A percentile compares a stretch with the other conserved stretches of the same genome.
Evolutionary conservation across 148 eudicot species (phyloP).

Genomic region (Hydrangea macrophylla): DNA sequence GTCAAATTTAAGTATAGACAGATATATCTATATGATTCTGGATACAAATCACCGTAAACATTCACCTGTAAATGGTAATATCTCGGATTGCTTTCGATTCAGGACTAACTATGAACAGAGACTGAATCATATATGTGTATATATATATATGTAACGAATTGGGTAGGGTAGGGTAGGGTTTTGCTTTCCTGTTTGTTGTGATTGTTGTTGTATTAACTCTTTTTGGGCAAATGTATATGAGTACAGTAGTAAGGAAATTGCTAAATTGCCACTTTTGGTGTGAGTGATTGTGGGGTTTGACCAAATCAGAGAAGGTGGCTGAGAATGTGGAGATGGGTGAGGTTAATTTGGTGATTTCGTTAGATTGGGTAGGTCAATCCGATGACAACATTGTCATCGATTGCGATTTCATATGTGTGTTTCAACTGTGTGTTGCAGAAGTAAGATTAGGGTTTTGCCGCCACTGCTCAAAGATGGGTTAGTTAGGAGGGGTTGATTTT

Average conservation of each 20-base stretch:
- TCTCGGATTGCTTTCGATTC: constrained; percentile 9
- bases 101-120: neutral
- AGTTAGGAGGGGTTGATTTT: no score
- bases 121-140: constrained; percentile 8
- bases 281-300: neutral
- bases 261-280: neutral
- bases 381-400: no score
- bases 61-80: constrained; percentile 25
- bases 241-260: neutral
- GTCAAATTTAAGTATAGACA: neutral
- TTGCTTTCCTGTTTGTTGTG: no score
- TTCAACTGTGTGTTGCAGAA: no score
- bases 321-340: neutral
- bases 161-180: no score
- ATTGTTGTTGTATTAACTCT: no score
- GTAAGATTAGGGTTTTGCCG: no score
- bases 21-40: neutral
- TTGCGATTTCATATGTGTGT: no score
- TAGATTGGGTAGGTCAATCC: neutral
- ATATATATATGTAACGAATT: neutral
- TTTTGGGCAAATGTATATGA: neutral
- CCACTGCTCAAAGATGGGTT: no score
- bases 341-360: neutral
- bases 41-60: neutral
- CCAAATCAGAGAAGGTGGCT: neutral